A percentile compares a stretch with the other conserved stretches of the same genome.
Conservation (phyloP, 108 stramenopile genomes). For the Skeletonema menzelii region DNA sequence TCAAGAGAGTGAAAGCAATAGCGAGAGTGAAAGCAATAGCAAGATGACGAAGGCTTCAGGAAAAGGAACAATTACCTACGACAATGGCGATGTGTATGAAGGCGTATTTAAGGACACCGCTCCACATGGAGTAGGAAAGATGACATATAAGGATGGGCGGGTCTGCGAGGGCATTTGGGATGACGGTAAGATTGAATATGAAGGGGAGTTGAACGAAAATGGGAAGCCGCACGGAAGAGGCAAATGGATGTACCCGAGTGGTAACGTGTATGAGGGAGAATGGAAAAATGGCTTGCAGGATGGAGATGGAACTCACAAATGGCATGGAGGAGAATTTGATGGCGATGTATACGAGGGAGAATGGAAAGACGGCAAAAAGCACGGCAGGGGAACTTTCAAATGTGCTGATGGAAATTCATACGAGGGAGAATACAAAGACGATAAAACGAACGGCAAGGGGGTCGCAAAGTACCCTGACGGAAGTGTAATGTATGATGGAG, state of each 20-base stretch:
- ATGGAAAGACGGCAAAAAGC: conserved; percentile 20
- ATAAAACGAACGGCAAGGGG: conserved; percentile 45
- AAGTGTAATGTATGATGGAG: conserved; percentile 47
- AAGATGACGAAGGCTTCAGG: neutral
- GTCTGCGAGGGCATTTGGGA: conserved; percentile 53
- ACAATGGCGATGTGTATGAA: conserved; percentile 44
- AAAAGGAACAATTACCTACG: neutral
- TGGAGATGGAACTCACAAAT: neutral
- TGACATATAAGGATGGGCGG: conserved; percentile 54
- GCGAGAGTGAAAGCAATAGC: neutral
- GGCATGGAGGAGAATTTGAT: too few relatives aligned
- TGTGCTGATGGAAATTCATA: conserved; percentile 34
- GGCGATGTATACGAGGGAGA: conserved; percentile 16
- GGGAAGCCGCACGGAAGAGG: conserved; percentile 9
- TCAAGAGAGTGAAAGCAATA: too few relatives aligned
- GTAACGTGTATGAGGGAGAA: conserved; percentile 37
- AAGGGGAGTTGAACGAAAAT: conserved; percentile 35
- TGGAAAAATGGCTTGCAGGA: neutral
- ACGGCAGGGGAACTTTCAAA: conserved; percentile 22
- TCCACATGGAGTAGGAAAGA: conserved; percentile 60
- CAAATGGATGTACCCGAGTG: neutral
- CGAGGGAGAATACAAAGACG: conserved; percentile 49
- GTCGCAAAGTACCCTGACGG: conserved; percentile 38
- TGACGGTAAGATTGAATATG: conserved; percentile 27
- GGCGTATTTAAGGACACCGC: conserved; percentile 72